Percentiles rank a stretch among this genome's conserved stretches.
These are phyloP conservation scores for Saccharomycopsis fodiens DNA, from an alignment of 805 yeast species.

Conservation along the genomic window DNA sequence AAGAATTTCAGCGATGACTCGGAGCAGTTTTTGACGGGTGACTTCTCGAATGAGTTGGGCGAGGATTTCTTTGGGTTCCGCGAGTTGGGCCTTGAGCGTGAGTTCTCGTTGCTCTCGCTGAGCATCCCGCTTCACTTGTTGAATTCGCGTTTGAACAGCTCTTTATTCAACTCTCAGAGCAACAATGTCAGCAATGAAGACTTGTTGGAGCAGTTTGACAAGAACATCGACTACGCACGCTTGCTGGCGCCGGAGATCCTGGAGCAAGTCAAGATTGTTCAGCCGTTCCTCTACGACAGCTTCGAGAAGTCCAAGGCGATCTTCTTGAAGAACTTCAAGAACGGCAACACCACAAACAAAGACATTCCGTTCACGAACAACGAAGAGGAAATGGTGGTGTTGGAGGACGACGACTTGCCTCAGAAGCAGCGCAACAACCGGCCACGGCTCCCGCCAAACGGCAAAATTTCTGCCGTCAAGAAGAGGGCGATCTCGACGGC, in stretches of 20 bases:
- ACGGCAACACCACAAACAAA: slow-evolving; percentile 30
- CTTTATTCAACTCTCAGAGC: slow-evolving; percentile 37
- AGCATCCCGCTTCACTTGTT: slow-evolving; percentile 85
- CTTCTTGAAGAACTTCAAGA: slow-evolving; percentile 37
- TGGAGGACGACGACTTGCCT: slow-evolving; percentile 84
- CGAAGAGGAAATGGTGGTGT: slow-evolving; percentile 27
- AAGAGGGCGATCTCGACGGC: slow-evolving; percentile 50
- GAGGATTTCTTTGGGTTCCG: slow-evolving; percentile 97
- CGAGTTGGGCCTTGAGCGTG: slow-evolving; percentile 89
- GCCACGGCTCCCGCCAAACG: slow-evolving; percentile 85
- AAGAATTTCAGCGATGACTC: slow-evolving; percentile 80
- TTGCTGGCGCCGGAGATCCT: slow-evolving; percentile 46
- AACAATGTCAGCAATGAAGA: slow-evolving; percentile 37
- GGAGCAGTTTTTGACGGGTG: slow-evolving; percentile 92
- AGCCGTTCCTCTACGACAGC: slow-evolving; percentile 43
- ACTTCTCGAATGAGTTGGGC: slow-evolving; percentile 86
- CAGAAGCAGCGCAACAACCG: slow-evolving; percentile 66
- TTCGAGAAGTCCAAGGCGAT: slow-evolving; percentile 35
- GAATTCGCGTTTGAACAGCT: slow-evolving; percentile 64
- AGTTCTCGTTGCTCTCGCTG: slow-evolving; percentile 74
- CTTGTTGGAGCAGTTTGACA: slow-evolving; percentile 60
- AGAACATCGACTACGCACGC: slow-evolving; percentile 39
- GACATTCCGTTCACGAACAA: slow-evolving; percentile 26
- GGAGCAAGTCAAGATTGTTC: slow-evolving; percentile 48
- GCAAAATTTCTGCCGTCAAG: slow-evolving; percentile 66